Base-by-base conservation (phyloP, 192 early-diverging fungal genomes). In the Rhizoclosmatium globosum region DNA sequence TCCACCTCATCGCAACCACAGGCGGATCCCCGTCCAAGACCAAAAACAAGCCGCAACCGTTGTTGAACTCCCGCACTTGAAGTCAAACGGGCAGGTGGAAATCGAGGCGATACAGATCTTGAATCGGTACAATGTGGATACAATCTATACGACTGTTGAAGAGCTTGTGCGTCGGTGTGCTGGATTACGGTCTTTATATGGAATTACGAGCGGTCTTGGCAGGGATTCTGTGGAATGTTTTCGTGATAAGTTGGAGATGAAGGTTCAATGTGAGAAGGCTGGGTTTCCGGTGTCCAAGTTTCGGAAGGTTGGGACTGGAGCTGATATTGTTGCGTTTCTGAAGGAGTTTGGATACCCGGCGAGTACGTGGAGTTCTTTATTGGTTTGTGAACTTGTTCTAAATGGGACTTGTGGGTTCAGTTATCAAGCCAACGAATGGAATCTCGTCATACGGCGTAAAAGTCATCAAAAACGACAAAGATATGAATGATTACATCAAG, bases 111-210 rank as follows among this genome's bases (percentile, higher is more conserved):
- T 44, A 56, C 17, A 53, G 41, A 48, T 83, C 17, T 81, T 82
- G 73, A 64, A 76, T 31, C 50, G 82, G 71, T 73, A 87, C 64
- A 47, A 71, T 4, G 82, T 88, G 46, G 76, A 85, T 43, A 23
- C 7, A 11, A 74, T 88, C 38, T 88, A 88, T 67, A 86, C 82
- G 17, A 76, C 82, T 56, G 82, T 86, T 46, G 87, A 88, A 64
- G 85, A 86, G 44, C 68, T 88, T 6, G 74, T 88, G 13, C 50
- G 84, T 2, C 79, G 84, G 2, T 83, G 85, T 2, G 68, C 87
- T 15, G 74, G 78, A 17, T 31, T 86, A 13, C 80, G 85, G 15
- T 21, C 47, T 6, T 38, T 71, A 19, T 47, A 84, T 23, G 82
- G 82, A 13, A 4, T 84, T 3, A 68, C 31, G 17, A 43, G 21